phyloP scores from a whole-genome alignment of 768 basidiomycete genomes.

The Cyathus striatus region DNA sequence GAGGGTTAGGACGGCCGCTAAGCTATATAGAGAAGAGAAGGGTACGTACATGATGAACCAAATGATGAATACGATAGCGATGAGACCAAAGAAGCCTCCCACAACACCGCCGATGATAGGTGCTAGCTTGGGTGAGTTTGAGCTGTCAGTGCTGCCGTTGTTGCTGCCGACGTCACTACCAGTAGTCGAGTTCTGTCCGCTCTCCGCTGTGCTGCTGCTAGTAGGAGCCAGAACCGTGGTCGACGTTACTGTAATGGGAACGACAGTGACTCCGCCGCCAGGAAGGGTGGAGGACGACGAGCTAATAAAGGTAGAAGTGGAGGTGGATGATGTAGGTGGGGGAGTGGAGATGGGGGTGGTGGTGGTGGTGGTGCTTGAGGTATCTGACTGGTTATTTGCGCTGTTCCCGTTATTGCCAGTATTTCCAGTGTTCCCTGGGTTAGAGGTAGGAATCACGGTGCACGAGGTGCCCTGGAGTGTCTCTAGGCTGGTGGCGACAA shows the following conservation, averaged over 20 bases:
- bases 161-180: no score
- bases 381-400: background rate
- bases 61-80: slow-evolving; percentile 35
- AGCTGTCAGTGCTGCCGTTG: slow-evolving; percentile 8
- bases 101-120: slow-evolving; percentile 51
- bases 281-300: slow-evolving; percentile 28
- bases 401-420: no score
- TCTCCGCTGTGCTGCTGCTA: slow-evolving; percentile 5
- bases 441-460: slow-evolving; percentile 12
- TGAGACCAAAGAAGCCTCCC: slow-evolving; percentile 49
- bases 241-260: slow-evolving; percentile 29
- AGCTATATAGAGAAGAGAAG: slow-evolving; percentile 3
- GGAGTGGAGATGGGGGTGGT: slow-evolving; percentile 6
- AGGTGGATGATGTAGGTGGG: slow-evolving; percentile 16
- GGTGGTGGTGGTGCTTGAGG: slow-evolving; percentile 2
- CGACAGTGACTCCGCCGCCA: slow-evolving; percentile 33
- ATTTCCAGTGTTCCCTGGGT: no score
- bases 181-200: background rate
- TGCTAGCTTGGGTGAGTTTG: slow-evolving; percentile 25
- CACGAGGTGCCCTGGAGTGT: slow-evolving; percentile 40
- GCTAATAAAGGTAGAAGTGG: slow-evolving; percentile 24
- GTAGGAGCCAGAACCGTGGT: slow-evolving; percentile 24
- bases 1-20: no score
- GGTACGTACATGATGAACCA: slow-evolving; percentile 47
- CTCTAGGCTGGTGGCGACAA: slow-evolving; percentile 22